Conservation (phyloP, 1,139 yeast species). For the Suhomyces anneliseae region DNA sequence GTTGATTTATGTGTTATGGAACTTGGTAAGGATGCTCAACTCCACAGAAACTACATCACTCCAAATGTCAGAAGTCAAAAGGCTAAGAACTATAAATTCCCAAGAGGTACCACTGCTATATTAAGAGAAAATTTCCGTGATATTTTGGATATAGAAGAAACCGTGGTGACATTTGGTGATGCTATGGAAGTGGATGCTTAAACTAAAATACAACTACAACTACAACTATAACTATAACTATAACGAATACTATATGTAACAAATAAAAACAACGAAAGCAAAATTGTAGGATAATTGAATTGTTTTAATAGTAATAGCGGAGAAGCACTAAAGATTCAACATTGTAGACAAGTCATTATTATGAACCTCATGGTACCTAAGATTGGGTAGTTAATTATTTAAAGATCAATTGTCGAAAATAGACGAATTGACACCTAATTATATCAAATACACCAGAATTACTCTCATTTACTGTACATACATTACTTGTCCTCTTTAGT, state of each 20-base stretch:
- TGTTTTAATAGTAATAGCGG: too few relatives aligned
- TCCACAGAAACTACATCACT: slow-evolving; percentile 82
- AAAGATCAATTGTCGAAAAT: too few relatives aligned
- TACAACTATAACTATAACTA: not conserved
- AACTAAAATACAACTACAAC: not conserved
- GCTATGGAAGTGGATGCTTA: slow-evolving; percentile 77
- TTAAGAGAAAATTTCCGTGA: slow-evolving; percentile 64
- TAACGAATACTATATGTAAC: not conserved
- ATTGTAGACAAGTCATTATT: too few relatives aligned
- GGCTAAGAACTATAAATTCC: slow-evolving; percentile 76
- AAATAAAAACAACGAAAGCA: not conserved
- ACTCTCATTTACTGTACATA: too few relatives aligned
- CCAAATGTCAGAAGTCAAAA: slow-evolving; percentile 87
- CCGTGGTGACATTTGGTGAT: slow-evolving; percentile 48
- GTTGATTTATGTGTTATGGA: slow-evolving; percentile 98
- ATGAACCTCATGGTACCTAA: too few relatives aligned
- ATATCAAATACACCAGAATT: too few relatives aligned
- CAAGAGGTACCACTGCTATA: slow-evolving; percentile 89
- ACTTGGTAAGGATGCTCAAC: slow-evolving; percentile 79
- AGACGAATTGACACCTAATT: too few relatives aligned
- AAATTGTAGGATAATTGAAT: not conserved
- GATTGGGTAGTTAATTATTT: too few relatives aligned
- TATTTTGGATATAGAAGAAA: slow-evolving; percentile 71
- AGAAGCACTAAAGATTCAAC: too few relatives aligned
- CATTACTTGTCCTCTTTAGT: too few relatives aligned